Percentiles rank a stretch among this genome's conserved stretches.
These are phyloP conservation scores for Neurospora sp. DNA, from an alignment of 2,329 filamentous ascomycete species.

Conservation along the genomic window DNA sequence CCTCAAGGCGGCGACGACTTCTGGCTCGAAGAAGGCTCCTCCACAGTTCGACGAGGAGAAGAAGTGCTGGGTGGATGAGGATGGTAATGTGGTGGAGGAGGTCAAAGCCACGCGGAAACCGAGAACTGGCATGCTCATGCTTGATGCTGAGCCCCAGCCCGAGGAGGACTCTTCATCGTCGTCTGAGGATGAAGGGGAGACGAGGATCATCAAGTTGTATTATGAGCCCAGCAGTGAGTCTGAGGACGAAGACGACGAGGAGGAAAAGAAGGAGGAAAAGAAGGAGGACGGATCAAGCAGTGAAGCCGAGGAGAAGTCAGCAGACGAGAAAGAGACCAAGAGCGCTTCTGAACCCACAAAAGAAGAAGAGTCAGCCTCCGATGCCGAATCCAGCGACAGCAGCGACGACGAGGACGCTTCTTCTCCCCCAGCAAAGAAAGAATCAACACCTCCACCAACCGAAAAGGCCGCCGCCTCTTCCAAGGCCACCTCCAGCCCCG, in stretches of 20 bases:
- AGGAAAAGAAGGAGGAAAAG: background rate
- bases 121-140: background rate
- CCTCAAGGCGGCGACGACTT: conserved; percentile 48
- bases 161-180: background rate
- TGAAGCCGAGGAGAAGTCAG: conserved; percentile 6
- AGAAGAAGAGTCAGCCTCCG: background rate
- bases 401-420: background rate
- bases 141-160: background rate
- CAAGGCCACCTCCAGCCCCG: conserved; percentile 39
- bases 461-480: conserved; percentile 20
- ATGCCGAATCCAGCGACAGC: background rate
- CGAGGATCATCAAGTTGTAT: background rate
- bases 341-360: background rate
- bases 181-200: background rate
- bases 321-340: conserved; percentile 16
- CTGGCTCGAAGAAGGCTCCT: conserved; percentile 28
- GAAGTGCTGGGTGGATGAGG: conserved; percentile 77
- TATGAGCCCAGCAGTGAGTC: background rate
- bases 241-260: background rate
- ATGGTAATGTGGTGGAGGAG: conserved; percentile 65
- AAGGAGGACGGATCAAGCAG: background rate
- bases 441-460: conserved; percentile 10
- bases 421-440: background rate
- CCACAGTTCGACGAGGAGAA: conserved; percentile 65
- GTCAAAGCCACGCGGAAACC: conserved; percentile 28